Evolutionary conservation across 2,329 filamentous ascomycete genomes (phyloP).

Genomic region (Colletotrichum siamense): DNA sequence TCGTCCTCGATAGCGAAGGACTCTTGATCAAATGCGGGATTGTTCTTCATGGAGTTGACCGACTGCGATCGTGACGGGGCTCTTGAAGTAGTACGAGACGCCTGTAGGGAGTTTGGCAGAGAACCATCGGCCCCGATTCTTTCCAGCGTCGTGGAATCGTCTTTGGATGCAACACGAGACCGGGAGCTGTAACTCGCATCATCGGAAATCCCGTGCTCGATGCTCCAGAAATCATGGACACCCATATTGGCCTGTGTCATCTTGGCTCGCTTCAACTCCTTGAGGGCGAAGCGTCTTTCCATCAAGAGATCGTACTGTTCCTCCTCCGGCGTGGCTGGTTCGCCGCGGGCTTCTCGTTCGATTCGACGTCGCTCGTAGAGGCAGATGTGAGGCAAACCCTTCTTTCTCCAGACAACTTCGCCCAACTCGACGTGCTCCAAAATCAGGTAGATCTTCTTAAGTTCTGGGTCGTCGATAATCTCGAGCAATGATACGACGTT

Average conservation of each 20-base stretch:
- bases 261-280: constrained; percentile 62
- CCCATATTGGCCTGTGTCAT: constrained; percentile 55
- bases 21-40: constrained; percentile 11
- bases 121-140: constrained; percentile 34
- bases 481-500: constrained; percentile 95
- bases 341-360: constrained; percentile 71
- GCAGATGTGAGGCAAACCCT: constrained; percentile 83
- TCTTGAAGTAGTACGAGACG: constrained; percentile 48
- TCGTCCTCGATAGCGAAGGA: constrained; percentile 48
- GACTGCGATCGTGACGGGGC: constrained; percentile 56
- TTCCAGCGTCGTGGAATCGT: constrained; percentile 43
- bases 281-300: constrained; percentile 63
- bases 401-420: constrained; percentile 92
- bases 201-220: constrained; percentile 74
- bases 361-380: constrained; percentile 82
- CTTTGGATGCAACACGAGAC: constrained; percentile 47
- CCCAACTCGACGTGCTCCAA: constrained; percentile 94
- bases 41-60: constrained; percentile 39
- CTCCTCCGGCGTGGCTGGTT: constrained; percentile 64
- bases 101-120: constrained; percentile 41
- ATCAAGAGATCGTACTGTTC: constrained; percentile 65
- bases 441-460: constrained; percentile 98
- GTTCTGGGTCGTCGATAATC: constrained; percentile 95
- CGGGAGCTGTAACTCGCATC: constrained; percentile 50
- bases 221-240: constrained; percentile 77